phyloP scores from a whole-genome alignment of 2,329 filamentous ascomycete species.

The Trichoderma semiorbis region DNA sequence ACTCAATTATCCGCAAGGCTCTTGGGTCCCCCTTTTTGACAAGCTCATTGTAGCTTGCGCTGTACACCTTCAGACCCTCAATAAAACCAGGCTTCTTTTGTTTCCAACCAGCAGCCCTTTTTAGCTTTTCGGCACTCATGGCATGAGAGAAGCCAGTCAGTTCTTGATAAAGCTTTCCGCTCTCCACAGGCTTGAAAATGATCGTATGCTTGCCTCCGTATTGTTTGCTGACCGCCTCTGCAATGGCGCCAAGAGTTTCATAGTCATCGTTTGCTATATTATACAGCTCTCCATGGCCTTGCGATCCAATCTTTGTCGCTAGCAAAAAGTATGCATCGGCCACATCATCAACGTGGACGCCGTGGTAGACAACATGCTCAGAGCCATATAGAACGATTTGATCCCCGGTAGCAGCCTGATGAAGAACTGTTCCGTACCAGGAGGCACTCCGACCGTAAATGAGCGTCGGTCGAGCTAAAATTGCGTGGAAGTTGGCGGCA shows the following conservation, averaged over 20 bases:
- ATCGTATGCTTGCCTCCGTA: neutral
- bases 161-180: neutral
- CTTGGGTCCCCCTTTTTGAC: neutral
- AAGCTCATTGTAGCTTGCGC: neutral
- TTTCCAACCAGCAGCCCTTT: neutral
- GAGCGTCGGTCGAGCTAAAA: neutral
- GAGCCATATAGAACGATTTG: neutral
- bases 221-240: neutral
- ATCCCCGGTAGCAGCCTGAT: neutral
- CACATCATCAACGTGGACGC: neutral
- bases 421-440: neutral
- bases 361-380: neutral
- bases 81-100: neutral
- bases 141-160: neutral
- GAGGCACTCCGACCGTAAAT: neutral
- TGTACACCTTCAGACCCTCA: neutral
- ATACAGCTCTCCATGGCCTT: neutral
- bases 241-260: neutral
- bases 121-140: neutral
- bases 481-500: neutral
- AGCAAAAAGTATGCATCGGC: neutral
- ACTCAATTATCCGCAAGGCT: neutral
- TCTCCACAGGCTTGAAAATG: neutral
- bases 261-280: neutral
- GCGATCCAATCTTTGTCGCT: neutral